Conservation (phyloP, 2,329 filamentous ascomycete genomes). For the Talaromyces sp. region DNA sequence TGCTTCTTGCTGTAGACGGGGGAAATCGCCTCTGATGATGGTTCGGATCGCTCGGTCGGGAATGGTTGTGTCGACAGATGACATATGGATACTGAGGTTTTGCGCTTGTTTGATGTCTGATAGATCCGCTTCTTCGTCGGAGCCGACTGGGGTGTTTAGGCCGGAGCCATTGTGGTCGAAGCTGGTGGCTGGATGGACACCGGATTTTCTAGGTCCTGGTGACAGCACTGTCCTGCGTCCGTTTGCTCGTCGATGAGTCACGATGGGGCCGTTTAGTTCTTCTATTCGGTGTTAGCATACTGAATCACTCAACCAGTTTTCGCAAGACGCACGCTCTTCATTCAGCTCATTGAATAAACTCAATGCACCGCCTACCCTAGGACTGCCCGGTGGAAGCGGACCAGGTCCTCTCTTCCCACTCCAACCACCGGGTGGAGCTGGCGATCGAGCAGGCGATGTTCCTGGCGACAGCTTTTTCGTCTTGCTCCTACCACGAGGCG, state of each 20-base stretch:
- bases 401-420: slow-evolving; percentile 32
- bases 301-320: background rate
- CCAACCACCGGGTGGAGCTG: slow-evolving; percentile 34
- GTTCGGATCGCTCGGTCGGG: slow-evolving; percentile 83
- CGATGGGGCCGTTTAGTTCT: slow-evolving; percentile 18
- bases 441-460: slow-evolving; percentile 16
- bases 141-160: slow-evolving; percentile 65
- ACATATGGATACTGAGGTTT: slow-evolving; percentile 76
- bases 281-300: slow-evolving; percentile 1
- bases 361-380: slow-evolving; percentile 45
- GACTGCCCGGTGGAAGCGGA: slow-evolving; percentile 18
- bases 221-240: slow-evolving; percentile 61
- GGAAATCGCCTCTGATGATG: slow-evolving; percentile 84
- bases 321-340: slow-evolving; percentile 67
- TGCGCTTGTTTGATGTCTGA: slow-evolving; percentile 86
- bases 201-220: slow-evolving; percentile 41
- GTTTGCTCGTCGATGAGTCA: slow-evolving; percentile 20
- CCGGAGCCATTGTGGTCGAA: slow-evolving; percentile 70
- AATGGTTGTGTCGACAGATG: slow-evolving; percentile 69
- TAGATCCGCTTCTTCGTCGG: slow-evolving; percentile 81
- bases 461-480: slow-evolving; percentile 24
- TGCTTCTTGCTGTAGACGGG: slow-evolving; percentile 68
- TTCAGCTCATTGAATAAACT: slow-evolving; percentile 72
- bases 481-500: slow-evolving; percentile 30
- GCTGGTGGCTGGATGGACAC: slow-evolving; percentile 77